These are phyloP conservation scores for Phoenix dactylifera DNA, from an alignment of 176 grass and related monocot genomes.

Conservation along the genomic window DNA sequence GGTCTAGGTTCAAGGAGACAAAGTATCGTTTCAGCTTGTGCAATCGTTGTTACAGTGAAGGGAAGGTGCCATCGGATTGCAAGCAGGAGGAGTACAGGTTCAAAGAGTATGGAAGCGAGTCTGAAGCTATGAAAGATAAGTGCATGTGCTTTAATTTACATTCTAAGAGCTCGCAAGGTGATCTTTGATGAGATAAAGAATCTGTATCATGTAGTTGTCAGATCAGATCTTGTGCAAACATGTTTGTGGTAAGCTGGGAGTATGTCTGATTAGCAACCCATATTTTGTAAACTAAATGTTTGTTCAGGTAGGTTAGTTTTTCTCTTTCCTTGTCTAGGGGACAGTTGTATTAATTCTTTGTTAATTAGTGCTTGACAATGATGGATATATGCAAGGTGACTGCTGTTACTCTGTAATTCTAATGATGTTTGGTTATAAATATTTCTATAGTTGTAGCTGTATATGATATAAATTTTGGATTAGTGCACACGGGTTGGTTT, in stretches of 20 bases:
- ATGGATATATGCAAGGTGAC: no score
- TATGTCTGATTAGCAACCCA: slow-evolving; percentile 35
- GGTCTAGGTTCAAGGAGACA: slow-evolving; percentile 90
- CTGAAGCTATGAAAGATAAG: slow-evolving; percentile 75
- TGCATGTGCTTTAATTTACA: slow-evolving; percentile 81
- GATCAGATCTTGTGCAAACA: slow-evolving; percentile 16
- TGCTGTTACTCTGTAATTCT: no score
- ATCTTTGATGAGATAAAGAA: slow-evolving; percentile 38
- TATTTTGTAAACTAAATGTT: slow-evolving; percentile 50
- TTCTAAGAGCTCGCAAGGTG: slow-evolving; percentile 51
- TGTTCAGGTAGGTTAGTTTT: not conserved
- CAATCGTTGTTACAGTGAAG: slow-evolving; percentile 88
- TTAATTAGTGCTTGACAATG: no score
- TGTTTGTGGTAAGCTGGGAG: slow-evolving; percentile 40
- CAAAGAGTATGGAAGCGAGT: slow-evolving; percentile 85
- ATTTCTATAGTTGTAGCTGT: no score
- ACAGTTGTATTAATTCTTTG: no score
- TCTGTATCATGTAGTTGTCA: not conserved
- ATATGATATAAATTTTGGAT: no score
- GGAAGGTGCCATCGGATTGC: slow-evolving; percentile 85
- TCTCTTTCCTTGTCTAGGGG: not conserved
- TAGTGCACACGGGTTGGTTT: no score
- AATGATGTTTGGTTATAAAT: no score
- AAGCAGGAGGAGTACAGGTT: slow-evolving; percentile 92
- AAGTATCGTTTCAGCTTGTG: slow-evolving; percentile 87